Percentiles rank a stretch among this genome's conserved stretches.
Conservation (phyloP, 495 filamentous ascomycete species). For the Letharia lupina region DNA sequence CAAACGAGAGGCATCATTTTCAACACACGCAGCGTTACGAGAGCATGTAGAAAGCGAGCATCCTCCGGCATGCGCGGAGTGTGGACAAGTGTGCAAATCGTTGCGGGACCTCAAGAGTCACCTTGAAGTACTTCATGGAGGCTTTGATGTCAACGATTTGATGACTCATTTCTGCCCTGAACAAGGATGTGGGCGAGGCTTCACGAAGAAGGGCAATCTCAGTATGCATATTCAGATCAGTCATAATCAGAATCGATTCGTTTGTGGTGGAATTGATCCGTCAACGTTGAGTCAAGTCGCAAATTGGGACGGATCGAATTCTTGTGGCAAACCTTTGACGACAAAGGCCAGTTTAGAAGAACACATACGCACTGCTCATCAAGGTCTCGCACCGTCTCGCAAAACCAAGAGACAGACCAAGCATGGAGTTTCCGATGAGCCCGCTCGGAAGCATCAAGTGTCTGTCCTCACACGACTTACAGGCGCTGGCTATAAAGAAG, state of each 20-base stretch:
- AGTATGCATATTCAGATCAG: conserved; percentile 66
- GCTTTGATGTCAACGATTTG: conserved; percentile 50
- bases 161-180: conserved; percentile 52
- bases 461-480: conserved; percentile 40
- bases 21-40: conserved; percentile 60
- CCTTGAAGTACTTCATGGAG: conserved; percentile 60
- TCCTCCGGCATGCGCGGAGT: conserved; percentile 65
- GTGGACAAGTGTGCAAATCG: conserved; percentile 52
- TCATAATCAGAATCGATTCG: conserved; percentile 59
- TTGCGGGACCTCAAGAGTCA: conserved; percentile 57
- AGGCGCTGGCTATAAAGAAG: conserved; percentile 48
- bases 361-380: conserved; percentile 68
- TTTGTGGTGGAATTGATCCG: conserved; percentile 63
- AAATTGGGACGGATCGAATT: conserved; percentile 55
- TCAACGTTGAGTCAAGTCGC: conserved; percentile 46
- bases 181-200: conserved; percentile 57
- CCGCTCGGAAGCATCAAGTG: conserved; percentile 27
- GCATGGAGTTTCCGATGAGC: neutral
- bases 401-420: conserved; percentile 18
- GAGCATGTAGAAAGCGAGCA: conserved; percentile 63
- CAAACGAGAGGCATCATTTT: conserved; percentile 41
- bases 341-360: conserved; percentile 70
- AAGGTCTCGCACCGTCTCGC: conserved; percentile 48
- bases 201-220: conserved; percentile 71
- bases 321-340: conserved; percentile 60